These are phyloP conservation scores for Colletotrichum sp. DNA, from an alignment of 2,329 filamentous ascomycete genomes.

Conservation along the genomic window DNA sequence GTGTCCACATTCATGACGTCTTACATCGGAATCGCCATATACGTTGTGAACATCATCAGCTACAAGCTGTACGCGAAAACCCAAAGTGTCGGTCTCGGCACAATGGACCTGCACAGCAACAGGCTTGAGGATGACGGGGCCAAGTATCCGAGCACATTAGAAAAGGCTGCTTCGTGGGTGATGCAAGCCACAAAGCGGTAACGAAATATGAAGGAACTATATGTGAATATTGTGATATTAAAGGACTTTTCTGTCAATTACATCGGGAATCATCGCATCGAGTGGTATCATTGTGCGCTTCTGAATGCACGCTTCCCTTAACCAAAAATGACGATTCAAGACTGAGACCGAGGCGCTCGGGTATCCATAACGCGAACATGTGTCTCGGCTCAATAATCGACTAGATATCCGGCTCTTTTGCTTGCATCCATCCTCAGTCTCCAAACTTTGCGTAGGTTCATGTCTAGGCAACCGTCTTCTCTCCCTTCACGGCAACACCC, in stretches of 20 bases:
- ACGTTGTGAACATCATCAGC: constrained; percentile 70
- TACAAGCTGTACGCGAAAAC: constrained; percentile 64
- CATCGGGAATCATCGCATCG: background rate
- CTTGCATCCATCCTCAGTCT: background rate
- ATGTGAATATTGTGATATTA: background rate
- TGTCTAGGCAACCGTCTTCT: background rate
- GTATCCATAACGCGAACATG: background rate
- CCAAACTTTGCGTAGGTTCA: too few species aligned
- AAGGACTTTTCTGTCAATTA: background rate
- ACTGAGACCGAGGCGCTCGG: background rate
- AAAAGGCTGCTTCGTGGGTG: background rate
- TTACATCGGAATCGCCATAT: constrained; percentile 79
- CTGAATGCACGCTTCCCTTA: background rate
- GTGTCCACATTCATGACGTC: constrained; percentile 72
- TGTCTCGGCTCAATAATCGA: background rate
- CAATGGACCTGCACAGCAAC: constrained; percentile 58
- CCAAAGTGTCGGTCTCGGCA: constrained; percentile 52
- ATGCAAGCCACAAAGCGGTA: background rate
- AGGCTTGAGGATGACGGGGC: background rate
- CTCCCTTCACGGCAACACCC: background rate
- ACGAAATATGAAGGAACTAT: background rate
- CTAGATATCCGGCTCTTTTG: background rate
- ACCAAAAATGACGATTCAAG: background rate
- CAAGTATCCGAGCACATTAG: background rate
- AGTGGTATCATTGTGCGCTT: background rate